phyloP scores from a whole-genome alignment of 2,329 filamentous ascomycete genomes.

The Coniella lustricola region DNA sequence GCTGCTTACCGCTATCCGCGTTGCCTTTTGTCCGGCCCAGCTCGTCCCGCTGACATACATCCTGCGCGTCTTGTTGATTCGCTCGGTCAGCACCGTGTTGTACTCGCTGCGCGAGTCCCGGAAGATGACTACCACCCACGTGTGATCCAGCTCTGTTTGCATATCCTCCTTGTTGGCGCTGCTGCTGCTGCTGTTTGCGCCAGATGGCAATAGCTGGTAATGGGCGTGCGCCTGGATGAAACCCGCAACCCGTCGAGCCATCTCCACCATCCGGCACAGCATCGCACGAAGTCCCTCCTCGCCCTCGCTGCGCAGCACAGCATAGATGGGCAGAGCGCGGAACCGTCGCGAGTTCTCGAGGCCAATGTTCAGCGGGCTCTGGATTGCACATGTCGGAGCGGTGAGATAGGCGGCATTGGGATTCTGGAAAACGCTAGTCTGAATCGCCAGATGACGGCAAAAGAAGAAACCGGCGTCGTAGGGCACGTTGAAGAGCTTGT shows the following conservation, averaged over 20 bases:
- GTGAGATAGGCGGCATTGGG: constrained; percentile 77
- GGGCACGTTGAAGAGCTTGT: constrained; percentile 93
- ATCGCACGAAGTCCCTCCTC: constrained; percentile 60
- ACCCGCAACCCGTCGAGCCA: constrained; percentile 61
- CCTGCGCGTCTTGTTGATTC: constrained; percentile 64
- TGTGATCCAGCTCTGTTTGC: constrained; percentile 36
- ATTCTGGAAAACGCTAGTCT: constrained; percentile 67
- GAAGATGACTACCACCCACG: constrained; percentile 69
- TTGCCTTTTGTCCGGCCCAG: constrained; percentile 69
- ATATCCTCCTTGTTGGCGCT: no score
- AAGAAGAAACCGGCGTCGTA: constrained; percentile 93
- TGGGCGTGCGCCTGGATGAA: constrained; percentile 53
- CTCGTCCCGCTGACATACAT: constrained; percentile 79
- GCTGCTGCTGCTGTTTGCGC: no score
- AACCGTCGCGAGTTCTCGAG: constrained; percentile 90
- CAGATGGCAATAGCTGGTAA: constrained; percentile 59
- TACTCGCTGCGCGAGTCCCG: constrained; percentile 57
- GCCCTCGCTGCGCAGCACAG: constrained; percentile 70
- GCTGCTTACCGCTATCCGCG: constrained; percentile 78
- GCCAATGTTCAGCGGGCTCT: constrained; percentile 80
- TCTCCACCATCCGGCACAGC: constrained; percentile 62
- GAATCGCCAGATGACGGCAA: constrained; percentile 53
- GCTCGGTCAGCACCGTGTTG: constrained; percentile 60
- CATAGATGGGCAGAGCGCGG: constrained; percentile 83
- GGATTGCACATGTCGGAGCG: constrained; percentile 39